A percentile compares a stretch with the other conserved stretches of the same genome.
Evolutionary conservation across 2,329 filamentous ascomycete genomes (phyloP).

Genomic region (Monosporascus sp.): DNA sequence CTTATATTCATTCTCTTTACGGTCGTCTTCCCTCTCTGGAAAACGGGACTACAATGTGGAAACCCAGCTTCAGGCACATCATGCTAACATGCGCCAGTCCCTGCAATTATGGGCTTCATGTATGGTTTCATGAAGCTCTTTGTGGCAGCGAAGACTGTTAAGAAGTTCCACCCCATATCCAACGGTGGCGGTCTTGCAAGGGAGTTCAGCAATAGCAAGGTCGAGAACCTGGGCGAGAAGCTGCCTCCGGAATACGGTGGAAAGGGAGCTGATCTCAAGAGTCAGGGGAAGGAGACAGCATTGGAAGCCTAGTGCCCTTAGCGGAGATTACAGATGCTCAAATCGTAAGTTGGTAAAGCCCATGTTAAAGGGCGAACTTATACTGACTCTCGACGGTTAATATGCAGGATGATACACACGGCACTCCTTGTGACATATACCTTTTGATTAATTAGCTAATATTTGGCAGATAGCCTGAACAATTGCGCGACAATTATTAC

Average conservation of each 20-base stretch:
- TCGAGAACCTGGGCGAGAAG: slow-evolving; percentile 52
- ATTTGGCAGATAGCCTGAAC: no score
- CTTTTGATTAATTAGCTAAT: no score
- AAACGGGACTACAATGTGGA: no score
- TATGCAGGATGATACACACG: no score
- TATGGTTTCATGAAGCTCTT: slow-evolving; percentile 72
- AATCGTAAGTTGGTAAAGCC: not conserved
- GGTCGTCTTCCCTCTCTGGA: not conserved
- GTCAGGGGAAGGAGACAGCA: slow-evolving; percentile 20
- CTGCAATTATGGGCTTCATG: slow-evolving; percentile 84
- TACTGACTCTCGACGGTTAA: no score
- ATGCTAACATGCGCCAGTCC: slow-evolving; percentile 43
- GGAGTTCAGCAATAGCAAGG: slow-evolving; percentile 48
- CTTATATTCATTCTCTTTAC: not conserved
- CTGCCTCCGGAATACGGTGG: slow-evolving; percentile 79
- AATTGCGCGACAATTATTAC: no score
- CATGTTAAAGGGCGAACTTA: no score
- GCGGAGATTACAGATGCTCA: not conserved
- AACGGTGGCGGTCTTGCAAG: slow-evolving; percentile 65
- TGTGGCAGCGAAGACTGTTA: slow-evolving; percentile 65
- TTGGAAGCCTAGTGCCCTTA: slow-evolving; percentile 5
- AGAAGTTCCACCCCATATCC: slow-evolving; percentile 74
- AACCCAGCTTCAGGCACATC: not conserved
- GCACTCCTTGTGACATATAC: no score
- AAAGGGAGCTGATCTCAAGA: slow-evolving; percentile 45